Percentiles rank a stretch among this genome's conserved stretches.
Conservation (phyloP, 257 asterid species). For the Euphrasia confusa region DNA sequence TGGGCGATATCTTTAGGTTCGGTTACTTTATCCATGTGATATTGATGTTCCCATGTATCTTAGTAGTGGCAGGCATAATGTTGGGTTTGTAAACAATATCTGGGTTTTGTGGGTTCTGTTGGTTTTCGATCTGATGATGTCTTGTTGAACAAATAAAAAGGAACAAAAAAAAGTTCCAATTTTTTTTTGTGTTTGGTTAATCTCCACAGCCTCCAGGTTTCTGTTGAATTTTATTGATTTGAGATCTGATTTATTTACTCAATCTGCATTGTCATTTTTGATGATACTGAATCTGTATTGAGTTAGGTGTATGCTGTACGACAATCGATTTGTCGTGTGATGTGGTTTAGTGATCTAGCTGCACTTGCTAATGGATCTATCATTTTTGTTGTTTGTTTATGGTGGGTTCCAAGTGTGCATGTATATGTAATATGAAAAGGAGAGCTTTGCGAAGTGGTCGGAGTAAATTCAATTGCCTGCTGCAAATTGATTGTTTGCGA, state of each 20-base stretch:
- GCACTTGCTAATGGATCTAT: slow-evolving; percentile 39
- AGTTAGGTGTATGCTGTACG: slow-evolving; percentile 10
- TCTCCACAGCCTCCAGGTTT: slow-evolving; percentile 34
- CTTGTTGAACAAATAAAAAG: slow-evolving; percentile 26
- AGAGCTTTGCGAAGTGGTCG: slow-evolving; percentile 18
- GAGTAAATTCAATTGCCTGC: slow-evolving; percentile 19
- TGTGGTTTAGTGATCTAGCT: slow-evolving; percentile 23
- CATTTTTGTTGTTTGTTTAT: slow-evolving; percentile 13
- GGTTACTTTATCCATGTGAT: too few species aligned
- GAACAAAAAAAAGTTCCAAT: too few species aligned
- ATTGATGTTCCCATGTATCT: too few species aligned
- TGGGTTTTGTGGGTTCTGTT: slow-evolving; percentile 37
- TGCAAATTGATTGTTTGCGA: slow-evolving; percentile 28
- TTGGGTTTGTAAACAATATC: too few species aligned
- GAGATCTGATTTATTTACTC: slow-evolving; percentile 31
- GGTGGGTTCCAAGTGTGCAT: too few species aligned
- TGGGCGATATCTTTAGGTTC: too few species aligned
- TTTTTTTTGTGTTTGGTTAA: background rate
- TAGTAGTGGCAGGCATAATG: too few species aligned
- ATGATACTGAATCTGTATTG: slow-evolving; percentile 19
- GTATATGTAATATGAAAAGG: too few species aligned
- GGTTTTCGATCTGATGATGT: slow-evolving; percentile 67
- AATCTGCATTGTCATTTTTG: slow-evolving; percentile 48
- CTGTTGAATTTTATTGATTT: slow-evolving; percentile 26
- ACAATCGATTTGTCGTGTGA: slow-evolving; percentile 20